Conservation (phyloP, 768 basidiomycete genomes). For the Psilocybe azurescens region DNA sequence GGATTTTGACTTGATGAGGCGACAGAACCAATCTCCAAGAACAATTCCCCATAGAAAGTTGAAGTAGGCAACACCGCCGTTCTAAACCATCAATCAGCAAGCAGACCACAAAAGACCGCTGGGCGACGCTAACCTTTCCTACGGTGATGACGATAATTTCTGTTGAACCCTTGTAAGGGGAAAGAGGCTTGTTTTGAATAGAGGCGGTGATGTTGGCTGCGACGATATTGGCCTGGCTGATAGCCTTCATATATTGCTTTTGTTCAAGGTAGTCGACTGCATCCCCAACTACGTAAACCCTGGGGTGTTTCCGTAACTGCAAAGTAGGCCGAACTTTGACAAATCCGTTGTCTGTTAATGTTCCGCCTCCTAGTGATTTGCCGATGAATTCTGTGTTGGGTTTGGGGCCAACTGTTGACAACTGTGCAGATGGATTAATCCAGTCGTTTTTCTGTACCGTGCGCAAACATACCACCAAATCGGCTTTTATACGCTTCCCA, state of each 20-base stretch:
- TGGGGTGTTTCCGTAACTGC: constrained; percentile 22
- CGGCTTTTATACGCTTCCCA: constrained; percentile 48
- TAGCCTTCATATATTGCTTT: neutral
- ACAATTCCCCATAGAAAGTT: constrained; percentile 48
- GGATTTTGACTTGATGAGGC: constrained; percentile 31
- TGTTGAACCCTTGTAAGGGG: constrained; percentile 50
- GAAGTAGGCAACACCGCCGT: constrained; percentile 44
- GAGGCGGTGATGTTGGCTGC: constrained; percentile 24
- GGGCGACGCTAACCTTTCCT: constrained; percentile 46
- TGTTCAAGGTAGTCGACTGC: constrained; percentile 25
- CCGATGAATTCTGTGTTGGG: constrained; percentile 52
- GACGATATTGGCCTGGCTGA: neutral
- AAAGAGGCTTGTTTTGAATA: constrained; percentile 24
- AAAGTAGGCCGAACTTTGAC: constrained; percentile 54
- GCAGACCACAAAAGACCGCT: neutral
- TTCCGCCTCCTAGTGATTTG: constrained; percentile 37
- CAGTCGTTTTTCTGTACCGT: neutral
- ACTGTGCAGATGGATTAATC: constrained; percentile 19
- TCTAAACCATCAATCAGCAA: constrained; percentile 22
- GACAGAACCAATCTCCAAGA: constrained; percentile 47
- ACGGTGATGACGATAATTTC: constrained; percentile 62
- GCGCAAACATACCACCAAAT: constrained; percentile 52
- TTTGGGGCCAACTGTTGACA: constrained; percentile 38
- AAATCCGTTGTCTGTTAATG: constrained; percentile 36
- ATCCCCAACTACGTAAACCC: constrained; percentile 29